These are phyloP conservation scores for Phialophora chinensis DNA, from an alignment of 2,329 filamentous ascomycete genomes.

Conservation along the genomic window DNA sequence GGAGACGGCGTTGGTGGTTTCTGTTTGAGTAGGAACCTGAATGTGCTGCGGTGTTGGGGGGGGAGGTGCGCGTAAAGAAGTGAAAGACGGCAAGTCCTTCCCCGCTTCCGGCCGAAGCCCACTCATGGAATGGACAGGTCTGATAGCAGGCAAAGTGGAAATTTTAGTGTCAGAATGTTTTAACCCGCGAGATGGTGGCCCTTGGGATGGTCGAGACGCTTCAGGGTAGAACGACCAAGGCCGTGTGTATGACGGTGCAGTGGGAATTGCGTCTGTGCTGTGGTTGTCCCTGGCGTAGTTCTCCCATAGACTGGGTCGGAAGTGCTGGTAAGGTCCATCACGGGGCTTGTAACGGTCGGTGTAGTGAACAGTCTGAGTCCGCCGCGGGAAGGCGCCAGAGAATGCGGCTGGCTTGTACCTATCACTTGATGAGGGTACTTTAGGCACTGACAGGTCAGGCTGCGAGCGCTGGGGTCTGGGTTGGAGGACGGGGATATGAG, in stretches of 20 bases:
- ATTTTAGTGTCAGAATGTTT: background rate
- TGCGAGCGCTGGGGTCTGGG: conserved; percentile 24
- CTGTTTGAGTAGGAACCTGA: background rate
- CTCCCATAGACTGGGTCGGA: conserved; percentile 14
- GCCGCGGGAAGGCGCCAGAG: conserved; percentile 19
- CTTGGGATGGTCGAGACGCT: background rate
- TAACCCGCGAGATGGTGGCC: background rate
- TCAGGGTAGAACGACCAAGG: background rate
- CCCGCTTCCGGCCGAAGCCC: background rate
- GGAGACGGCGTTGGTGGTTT: background rate
- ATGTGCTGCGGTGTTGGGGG: background rate
- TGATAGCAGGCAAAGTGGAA: background rate
- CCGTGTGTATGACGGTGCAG: background rate
- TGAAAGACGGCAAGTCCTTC: background rate
- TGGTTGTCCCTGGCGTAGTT: background rate
- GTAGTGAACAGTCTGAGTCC: conserved; percentile 29
- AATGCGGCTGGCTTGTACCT: conserved; percentile 1
- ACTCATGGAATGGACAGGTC: conserved; percentile 2
- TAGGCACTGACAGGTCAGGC: conserved; percentile 24
- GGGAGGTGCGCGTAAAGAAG: background rate
- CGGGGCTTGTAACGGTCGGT: conserved; percentile 30
- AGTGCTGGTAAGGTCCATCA: conserved; percentile 1
- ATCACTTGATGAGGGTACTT: conserved; percentile 8
- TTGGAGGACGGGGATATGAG: conserved; percentile 22
- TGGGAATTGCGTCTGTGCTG: background rate